phyloP scores from a whole-genome alignment of 1,139 yeast species.

The Protomyces inundatus region DNA sequence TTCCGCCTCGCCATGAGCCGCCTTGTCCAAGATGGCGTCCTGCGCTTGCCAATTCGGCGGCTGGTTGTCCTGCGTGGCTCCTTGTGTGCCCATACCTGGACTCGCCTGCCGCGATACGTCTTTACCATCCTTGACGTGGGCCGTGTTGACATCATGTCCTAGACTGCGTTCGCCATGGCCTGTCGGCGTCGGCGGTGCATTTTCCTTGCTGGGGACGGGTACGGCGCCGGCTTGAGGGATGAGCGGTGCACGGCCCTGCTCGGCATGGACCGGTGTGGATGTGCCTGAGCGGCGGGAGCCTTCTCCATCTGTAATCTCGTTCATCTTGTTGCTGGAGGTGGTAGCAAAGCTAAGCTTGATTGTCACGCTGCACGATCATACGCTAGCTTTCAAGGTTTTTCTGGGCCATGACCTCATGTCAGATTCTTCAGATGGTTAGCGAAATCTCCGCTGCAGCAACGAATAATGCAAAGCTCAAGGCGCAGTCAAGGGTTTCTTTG shows the following conservation, averaged over 20 bases:
- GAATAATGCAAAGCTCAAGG: too few species aligned
- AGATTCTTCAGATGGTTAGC: too few species aligned
- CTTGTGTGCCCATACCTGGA: constrained; percentile 16
- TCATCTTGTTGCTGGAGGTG: not conserved
- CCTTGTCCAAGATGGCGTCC: constrained; percentile 14
- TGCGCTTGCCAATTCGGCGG: constrained; percentile 21
- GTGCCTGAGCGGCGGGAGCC: not conserved
- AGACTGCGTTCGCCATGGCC: not conserved
- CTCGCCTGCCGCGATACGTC: not conserved
- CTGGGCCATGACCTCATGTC: too few species aligned
- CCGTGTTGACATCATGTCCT: constrained; percentile 20
- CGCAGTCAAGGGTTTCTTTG: too few species aligned
- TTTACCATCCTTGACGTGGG: not conserved
- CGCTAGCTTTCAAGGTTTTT: too few species aligned
- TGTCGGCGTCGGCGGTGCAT: not conserved
- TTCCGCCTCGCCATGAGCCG: constrained; percentile 13
- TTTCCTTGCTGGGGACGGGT: constrained; percentile 4
- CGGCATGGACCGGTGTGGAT: not conserved
- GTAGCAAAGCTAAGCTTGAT: too few species aligned
- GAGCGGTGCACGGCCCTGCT: not conserved
- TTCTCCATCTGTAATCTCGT: not conserved
- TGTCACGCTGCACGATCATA: too few species aligned
- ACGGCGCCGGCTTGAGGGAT: constrained; percentile 17
- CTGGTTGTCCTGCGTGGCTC: not conserved
- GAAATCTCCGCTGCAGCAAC: too few species aligned